Conservation (phyloP, 2,329 filamentous ascomycete genomes). For the Chalaropsis ovoidea region DNA sequence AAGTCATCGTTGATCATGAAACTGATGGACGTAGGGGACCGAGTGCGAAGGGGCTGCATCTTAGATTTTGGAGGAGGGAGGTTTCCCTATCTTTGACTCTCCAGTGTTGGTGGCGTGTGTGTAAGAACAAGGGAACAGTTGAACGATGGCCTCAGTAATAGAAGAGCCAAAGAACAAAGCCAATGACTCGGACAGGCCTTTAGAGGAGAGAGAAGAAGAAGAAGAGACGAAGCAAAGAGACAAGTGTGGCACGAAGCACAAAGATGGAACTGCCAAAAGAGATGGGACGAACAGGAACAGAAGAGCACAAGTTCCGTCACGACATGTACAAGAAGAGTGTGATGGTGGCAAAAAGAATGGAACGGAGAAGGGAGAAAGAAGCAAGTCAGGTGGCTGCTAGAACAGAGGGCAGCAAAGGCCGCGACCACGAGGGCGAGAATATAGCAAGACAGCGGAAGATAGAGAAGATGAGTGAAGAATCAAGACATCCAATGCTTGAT, state of each 20-base stretch:
- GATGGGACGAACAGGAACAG: not conserved
- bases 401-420: not conserved
- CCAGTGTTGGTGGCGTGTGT: not conserved
- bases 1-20: not conserved
- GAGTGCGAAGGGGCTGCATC: not conserved
- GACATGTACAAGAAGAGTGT: not conserved
- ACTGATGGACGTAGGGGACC: conserved; percentile 3
- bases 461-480: not conserved
- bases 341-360: no score
- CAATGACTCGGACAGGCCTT: not conserved
- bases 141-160: not conserved
- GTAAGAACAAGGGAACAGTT: not conserved
- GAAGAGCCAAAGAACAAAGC: no score
- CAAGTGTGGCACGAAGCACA: not conserved
- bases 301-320: not conserved
- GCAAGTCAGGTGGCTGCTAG: not conserved
- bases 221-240: not conserved
- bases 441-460: not conserved
- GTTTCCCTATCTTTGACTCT: not conserved
- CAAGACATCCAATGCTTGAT: not conserved
- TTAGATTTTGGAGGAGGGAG: not conserved
- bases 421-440: not conserved
- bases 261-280: not conserved
- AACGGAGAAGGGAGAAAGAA: not conserved
- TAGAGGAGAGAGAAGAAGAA: not conserved